Evolutionary conservation across 495 filamentous ascomycete genomes (phyloP).

Genomic region (Penicillium waksmanii): DNA sequence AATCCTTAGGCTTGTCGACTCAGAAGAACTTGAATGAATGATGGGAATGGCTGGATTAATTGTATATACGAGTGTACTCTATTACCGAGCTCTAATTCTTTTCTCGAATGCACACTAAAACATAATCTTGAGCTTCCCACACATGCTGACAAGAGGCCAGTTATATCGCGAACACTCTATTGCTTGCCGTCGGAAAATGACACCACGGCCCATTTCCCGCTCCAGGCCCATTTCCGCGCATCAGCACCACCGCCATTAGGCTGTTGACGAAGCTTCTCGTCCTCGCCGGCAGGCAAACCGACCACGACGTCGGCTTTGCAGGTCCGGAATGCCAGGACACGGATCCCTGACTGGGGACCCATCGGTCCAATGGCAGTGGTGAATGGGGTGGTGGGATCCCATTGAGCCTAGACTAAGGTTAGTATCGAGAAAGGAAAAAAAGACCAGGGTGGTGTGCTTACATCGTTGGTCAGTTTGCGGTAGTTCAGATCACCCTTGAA

Average conservation of each 20-base stretch:
- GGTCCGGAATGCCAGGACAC: slow-evolving; percentile 82
- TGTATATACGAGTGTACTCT: not conserved
- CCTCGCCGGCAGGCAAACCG: slow-evolving; percentile 76
- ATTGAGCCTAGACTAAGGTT: slow-evolving; percentile 61
- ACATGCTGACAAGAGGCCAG: no score
- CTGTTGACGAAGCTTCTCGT: slow-evolving; percentile 72
- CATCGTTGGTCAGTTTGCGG: slow-evolving; percentile 85
- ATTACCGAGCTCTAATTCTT: not conserved
- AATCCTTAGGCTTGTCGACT: no score
- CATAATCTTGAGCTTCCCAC: not conserved
- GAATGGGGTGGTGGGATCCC: slow-evolving; percentile 89
- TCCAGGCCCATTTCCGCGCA: slow-evolving; percentile 93
- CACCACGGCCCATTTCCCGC: slow-evolving; percentile 93
- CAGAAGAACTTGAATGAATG: no score
- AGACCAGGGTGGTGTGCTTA: slow-evolving; percentile 51
- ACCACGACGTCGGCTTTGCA: slow-evolving; percentile 96
- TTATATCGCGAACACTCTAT: slow-evolving; percentile 18
- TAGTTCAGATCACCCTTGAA: slow-evolving; percentile 99
- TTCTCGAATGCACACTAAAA: not conserved
- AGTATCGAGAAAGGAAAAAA: not conserved
- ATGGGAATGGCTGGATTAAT: not conserved
- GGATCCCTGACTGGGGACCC: slow-evolving; percentile 77
- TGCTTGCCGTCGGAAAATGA: slow-evolving; percentile 80
- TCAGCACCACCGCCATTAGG: slow-evolving; percentile 71
- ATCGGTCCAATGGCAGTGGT: slow-evolving; percentile 83